Evolutionary conservation across 768 basidiomycete genomes (phyloP), one percentile per base, ranked within the genome.

Genomic region (Candolleomyces eurysporus): DNA sequence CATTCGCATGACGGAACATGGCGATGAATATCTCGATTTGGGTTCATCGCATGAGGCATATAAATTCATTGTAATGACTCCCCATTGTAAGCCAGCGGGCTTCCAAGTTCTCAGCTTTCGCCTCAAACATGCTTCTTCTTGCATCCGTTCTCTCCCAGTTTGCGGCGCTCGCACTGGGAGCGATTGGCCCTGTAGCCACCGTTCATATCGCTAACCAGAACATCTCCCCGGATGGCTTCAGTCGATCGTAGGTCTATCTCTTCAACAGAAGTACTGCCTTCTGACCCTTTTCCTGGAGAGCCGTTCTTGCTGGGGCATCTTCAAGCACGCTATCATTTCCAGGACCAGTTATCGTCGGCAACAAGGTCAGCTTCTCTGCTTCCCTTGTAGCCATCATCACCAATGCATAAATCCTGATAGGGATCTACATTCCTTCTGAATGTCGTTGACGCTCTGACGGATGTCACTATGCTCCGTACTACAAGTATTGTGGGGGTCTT

Each of bases 401-500:
- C 14, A 48, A 40, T 48, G 61, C 13, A 22, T 5, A 11, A 8
- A 8, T 36, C 3, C 11, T 36, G 36, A 14, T 50, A 69, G 73
- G 79, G 81, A 17, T 75, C 76, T 58, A 66, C 64, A 26, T 81
- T 84, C 65, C 45, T 60, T 22, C 67, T 87, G 56, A 82, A 83
- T 56, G 81, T 86, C 4, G 66, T 76, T 19, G 76, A 84, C 60
- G 36, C 67, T 7, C 74, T 86, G n/a, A 74, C 70, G 0, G 83
- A 87, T 54, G 70, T 73, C 0, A 72, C 77, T 0, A 82, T 85
- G 83, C 63, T 78, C n/a, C 73, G 73, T 49, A 72, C 71, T 8
- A 84, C 85, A 17, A 80, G 76, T 32, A 78, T 86, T 49, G 84
- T 84, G 59, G 56, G 79, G 62, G 10, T 6, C 17, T 19, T 49